A percentile compares a stretch with the other conserved stretches of the same genome.
Evolutionary conservation across 257 asterid genomes (phyloP).

Genomic region (Coffea canephora): DNA sequence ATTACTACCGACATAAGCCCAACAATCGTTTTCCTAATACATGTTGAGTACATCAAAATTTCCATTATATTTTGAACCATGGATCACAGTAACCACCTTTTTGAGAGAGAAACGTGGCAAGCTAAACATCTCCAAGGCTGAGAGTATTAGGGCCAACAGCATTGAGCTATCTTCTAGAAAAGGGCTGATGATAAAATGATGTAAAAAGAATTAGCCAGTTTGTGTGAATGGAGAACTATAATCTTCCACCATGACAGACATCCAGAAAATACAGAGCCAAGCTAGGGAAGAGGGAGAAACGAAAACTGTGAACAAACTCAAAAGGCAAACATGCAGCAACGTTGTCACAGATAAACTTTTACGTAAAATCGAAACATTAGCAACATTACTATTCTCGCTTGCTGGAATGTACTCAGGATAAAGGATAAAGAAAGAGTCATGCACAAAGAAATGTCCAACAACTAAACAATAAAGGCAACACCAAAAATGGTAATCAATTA

Average conservation of each 20-base stretch:
- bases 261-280: slow-evolving; percentile 18
- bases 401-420: not conserved
- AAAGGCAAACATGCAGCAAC: slow-evolving; percentile 6
- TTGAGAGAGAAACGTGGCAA: slow-evolving; percentile 54
- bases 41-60: slow-evolving; percentile 6
- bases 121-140: slow-evolving; percentile 63
- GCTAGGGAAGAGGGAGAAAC: slow-evolving; percentile 6
- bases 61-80: slow-evolving; percentile 33
- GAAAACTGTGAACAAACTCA: slow-evolving; percentile 1
- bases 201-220: slow-evolving; percentile 41
- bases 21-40: slow-evolving; percentile 19
- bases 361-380: not conserved
- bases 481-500: not conserved
- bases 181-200: slow-evolving; percentile 49
- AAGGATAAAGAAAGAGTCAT: not conserved
- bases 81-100: slow-evolving; percentile 55
- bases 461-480: slow-evolving; percentile 6
- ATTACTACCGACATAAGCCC: slow-evolving; percentile 3
- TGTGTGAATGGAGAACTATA: slow-evolving; percentile 28
- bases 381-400: slow-evolving; percentile 6
- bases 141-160: slow-evolving; percentile 62
- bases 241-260: slow-evolving; percentile 28
- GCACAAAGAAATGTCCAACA: not conserved
- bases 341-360: not conserved
- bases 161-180: slow-evolving; percentile 58